Evolutionary conservation across 2,329 filamentous ascomycete species (phyloP), one percentile per base, ranked within the genome.

Genomic region (Diatrype stigma): DNA sequence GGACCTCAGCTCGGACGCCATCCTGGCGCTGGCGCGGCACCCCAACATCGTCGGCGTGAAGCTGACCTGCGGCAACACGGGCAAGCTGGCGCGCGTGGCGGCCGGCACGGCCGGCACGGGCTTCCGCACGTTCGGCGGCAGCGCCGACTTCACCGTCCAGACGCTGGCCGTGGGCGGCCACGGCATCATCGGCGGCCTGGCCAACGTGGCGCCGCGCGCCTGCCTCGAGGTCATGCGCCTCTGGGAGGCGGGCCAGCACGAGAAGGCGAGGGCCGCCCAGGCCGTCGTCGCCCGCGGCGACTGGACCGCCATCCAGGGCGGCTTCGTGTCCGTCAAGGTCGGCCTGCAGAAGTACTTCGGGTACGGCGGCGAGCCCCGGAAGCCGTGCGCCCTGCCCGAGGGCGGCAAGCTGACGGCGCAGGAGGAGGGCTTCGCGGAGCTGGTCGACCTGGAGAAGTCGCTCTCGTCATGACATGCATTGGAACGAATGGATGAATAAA

Each of bases 301-400:
- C 68, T 89, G 85, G 85, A 78, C 77, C 0, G 82, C 82, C 45
- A 88, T 87, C 54, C 77, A 86, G 60, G 82, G 83, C 14, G 86
- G 85, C 1, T 82, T 89, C 56, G 78, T 87, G 28, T 84, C 83
- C 3, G 86, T 85, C 54, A 89, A 89, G 73, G 79, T 81, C 44
- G 84, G 76, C 1, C 65, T 89, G 62, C 72, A 83, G 64, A 72
- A 75, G 26, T 84, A 82, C 64, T 81, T 78, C 57, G 82, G 81
- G 7, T 89, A 89, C 60, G 86, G 83, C 21, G 85, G 78, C 1
- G 75, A 72, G 61, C 79, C 79, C 21, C 71, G 84, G 53, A 78
- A 74, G 64, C 82, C 83, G 7, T 70, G 69, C 26, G 57, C 61
- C 1, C 42, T 65, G 60, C 63, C 66, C 1, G 52, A 59, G 32